phyloP scores from a whole-genome alignment of 73 alveolate species.

The Effrenium voratum region DNA sequence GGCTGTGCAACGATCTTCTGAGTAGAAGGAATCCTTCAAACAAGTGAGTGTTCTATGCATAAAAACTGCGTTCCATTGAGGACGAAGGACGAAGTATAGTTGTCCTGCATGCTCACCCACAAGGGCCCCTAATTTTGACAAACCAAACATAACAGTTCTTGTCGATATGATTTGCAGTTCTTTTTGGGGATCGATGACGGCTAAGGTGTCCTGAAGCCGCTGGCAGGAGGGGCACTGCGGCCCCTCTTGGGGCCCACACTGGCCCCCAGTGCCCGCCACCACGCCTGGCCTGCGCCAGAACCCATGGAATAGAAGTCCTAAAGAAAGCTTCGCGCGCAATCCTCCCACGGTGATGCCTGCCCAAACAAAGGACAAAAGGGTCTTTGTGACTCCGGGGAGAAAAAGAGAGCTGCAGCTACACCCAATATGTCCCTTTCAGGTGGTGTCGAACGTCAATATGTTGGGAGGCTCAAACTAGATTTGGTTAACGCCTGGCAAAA shows the following conservation, averaged over 20 bases:
- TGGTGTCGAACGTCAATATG: too few relatives aligned
- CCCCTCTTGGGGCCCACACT: slow-evolving; percentile 73
- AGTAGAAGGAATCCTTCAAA: too few relatives aligned
- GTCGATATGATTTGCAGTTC: neutral
- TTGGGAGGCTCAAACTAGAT: too few relatives aligned
- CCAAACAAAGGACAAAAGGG: neutral
- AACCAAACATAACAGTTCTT: neutral
- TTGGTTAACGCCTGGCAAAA: too few relatives aligned
- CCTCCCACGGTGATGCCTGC: neutral
- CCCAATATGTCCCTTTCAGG: neutral
- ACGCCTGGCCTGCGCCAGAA: slow-evolving; percentile 55
- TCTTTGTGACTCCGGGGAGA: neutral
- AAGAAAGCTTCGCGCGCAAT: too few relatives aligned
- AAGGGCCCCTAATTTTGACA: neutral
- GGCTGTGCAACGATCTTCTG: too few relatives aligned
- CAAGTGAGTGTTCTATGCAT: too few relatives aligned
- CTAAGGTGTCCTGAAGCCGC: slow-evolving; percentile 40
- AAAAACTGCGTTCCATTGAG: too few relatives aligned
- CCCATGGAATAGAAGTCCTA: too few relatives aligned
- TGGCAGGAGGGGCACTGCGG: slow-evolving; percentile 90
- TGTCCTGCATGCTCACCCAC: neutral
- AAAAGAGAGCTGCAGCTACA: neutral
- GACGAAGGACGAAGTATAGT: neutral
- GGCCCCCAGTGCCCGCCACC: slow-evolving; percentile 86
- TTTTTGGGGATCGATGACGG: neutral